phyloP scores from a whole-genome alignment of 2,329 filamentous ascomycete genomes.

The Trichoderma koningii region DNA sequence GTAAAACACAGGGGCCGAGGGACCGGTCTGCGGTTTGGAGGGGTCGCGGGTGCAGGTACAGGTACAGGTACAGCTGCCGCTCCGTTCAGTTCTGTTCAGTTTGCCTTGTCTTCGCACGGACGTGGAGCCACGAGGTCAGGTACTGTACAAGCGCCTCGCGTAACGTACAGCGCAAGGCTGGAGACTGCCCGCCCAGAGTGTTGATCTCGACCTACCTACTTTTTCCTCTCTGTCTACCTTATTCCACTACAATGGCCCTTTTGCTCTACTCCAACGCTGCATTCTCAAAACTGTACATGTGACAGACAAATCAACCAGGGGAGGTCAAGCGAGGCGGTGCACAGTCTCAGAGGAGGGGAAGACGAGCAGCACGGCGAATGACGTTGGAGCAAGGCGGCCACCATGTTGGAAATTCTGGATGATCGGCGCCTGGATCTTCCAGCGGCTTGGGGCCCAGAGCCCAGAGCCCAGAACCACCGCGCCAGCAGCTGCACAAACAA shows the following conservation, averaged over 20 bases:
- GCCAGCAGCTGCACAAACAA: constrained; percentile 15
- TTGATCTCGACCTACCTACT: too few species aligned
- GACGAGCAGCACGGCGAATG: constrained; percentile 14
- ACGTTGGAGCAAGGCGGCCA: constrained; percentile 19
- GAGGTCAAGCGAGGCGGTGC: constrained; percentile 21
- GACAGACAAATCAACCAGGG: constrained; percentile 8
- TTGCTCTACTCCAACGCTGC: too few species aligned
- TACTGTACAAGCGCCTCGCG: too few species aligned
- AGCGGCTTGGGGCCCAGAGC: constrained; percentile 1
- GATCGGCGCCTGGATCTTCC: constrained; percentile 26
- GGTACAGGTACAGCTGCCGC: neutral
- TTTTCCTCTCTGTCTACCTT: too few species aligned
- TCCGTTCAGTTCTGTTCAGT: too few species aligned
- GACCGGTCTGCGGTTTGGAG: neutral
- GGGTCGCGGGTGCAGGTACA: neutral
- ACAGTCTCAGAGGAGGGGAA: constrained; percentile 16
- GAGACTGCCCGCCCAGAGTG: too few species aligned
- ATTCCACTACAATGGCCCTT: too few species aligned
- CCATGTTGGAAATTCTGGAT: constrained; percentile 16
- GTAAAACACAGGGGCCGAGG: constrained; percentile 14
- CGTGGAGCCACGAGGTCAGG: too few species aligned
- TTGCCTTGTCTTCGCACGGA: too few species aligned
- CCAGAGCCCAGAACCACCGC: too few species aligned
- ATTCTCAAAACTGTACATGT: neutral
- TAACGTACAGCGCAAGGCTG: too few species aligned